A percentile compares a stretch with the other conserved stretches of the same genome.
Conservation (phyloP, 192 early-diverging fungal species). For the Coemansia sp. region DNA sequence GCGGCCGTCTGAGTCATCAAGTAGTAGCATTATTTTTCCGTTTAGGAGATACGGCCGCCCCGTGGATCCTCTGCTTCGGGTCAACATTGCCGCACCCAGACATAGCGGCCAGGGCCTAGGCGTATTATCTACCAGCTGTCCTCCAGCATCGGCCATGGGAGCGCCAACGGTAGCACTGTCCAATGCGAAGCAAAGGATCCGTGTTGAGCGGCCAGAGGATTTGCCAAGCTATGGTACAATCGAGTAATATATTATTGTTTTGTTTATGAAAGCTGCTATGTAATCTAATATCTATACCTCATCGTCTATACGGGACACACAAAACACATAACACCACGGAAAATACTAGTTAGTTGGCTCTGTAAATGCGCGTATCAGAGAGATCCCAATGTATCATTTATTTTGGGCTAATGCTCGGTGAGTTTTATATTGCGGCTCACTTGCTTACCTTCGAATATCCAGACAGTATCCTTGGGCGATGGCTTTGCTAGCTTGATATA, state of each 20-base stretch:
- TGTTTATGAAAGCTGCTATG: too few species aligned
- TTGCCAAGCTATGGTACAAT: constrained; percentile 16
- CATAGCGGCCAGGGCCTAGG: not conserved
- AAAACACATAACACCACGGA: too few species aligned
- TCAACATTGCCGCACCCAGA: not conserved
- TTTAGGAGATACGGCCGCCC: too few species aligned
- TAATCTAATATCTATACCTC: too few species aligned
- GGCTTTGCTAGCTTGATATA: constrained; percentile 37
- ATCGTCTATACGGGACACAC: too few species aligned
- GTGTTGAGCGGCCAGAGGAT: constrained; percentile 1
- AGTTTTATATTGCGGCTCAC: too few species aligned
- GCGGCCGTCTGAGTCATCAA: constrained; percentile 11
- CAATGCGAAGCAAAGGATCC: too few species aligned
- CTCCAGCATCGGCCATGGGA: not conserved
- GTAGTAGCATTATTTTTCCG: constrained; percentile 3
- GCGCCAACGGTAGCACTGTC: not conserved
- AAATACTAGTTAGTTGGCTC: too few species aligned
- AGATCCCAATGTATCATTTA: too few species aligned
- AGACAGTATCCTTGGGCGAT: constrained; percentile 46
- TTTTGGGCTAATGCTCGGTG: too few species aligned
- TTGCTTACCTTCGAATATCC: constrained; percentile 50
- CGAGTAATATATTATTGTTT: not conserved
- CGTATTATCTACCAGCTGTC: not conserved
- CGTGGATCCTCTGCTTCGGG: not conserved
- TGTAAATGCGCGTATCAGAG: too few species aligned